phyloP scores from a whole-genome alignment of 163 green algal genomes.

The Chlamydomonas reinhardtii region DNA sequence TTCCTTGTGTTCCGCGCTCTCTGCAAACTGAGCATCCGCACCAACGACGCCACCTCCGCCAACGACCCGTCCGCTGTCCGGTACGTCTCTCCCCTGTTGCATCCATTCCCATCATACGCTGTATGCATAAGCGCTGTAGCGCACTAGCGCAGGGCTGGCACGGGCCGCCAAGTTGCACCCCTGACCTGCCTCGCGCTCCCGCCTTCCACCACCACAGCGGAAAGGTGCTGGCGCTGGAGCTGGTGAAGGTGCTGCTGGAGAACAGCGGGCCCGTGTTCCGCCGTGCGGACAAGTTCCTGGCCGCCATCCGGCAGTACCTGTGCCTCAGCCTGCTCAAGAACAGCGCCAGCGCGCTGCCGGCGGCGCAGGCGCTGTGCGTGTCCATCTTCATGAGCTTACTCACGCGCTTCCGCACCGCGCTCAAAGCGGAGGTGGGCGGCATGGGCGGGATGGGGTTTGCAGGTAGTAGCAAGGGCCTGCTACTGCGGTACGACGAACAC shows the following conservation, averaged over 20 bases:
- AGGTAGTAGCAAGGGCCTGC: neutral
- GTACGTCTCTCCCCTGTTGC: neutral
- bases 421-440: slow-evolving; percentile 87
- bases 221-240: slow-evolving; percentile 95
- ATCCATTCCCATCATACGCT: no score
- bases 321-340: slow-evolving; percentile 98
- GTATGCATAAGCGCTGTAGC: no score
- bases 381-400: slow-evolving; percentile 96
- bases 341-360: slow-evolving; percentile 72
- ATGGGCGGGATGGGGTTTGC: neutral
- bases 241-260: slow-evolving; percentile 96
- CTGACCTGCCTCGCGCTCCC: no score
- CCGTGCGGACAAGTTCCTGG: slow-evolving; percentile 85
- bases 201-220: slow-evolving; percentile 23
- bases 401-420: slow-evolving; percentile 77
- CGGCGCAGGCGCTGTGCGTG: slow-evolving; percentile 77
- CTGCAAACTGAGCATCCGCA: slow-evolving; percentile 96
- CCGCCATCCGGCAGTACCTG: slow-evolving; percentile 94
- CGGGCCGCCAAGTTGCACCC: no score
- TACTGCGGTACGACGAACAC: no score
- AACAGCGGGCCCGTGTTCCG: slow-evolving; percentile 93
- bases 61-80: slow-evolving; percentile 80
- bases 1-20: slow-evolving; percentile 98
- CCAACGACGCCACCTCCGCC: slow-evolving; percentile 68
- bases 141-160: no score